Percentiles rank a stretch among this genome's conserved stretches.
These are phyloP conservation scores for Simmondsia chinensis DNA, from an alignment of 148 eudicot species.

Conservation along the genomic window DNA sequence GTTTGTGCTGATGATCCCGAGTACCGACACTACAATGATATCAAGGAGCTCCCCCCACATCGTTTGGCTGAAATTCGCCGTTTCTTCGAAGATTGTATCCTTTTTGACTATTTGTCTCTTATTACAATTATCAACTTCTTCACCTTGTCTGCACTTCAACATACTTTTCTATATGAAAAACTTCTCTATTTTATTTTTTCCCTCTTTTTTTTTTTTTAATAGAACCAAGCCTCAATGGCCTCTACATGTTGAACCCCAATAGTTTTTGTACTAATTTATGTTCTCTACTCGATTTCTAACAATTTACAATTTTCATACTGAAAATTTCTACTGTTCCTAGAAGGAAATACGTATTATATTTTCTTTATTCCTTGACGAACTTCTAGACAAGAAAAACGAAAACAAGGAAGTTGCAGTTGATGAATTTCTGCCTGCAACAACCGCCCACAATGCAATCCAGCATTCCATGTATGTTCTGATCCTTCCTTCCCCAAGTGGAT, in stretches of 20 bases:
- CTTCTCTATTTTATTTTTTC: neutral
- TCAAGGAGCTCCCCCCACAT: constrained; percentile 80
- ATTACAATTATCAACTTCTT: neutral
- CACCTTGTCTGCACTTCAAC: too few species aligned
- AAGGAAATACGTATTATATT: neutral
- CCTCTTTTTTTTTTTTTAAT: neutral
- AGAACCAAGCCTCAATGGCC: too few species aligned
- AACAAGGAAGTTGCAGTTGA: constrained; percentile 58
- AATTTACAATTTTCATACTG: too few species aligned
- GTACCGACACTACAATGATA: constrained; percentile 55
- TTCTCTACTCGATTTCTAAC: too few species aligned
- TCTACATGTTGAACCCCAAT: too few species aligned
- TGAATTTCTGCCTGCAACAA: constrained; percentile 43
- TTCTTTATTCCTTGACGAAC: constrained; percentile 3
- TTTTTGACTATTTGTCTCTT: constrained; percentile 1
- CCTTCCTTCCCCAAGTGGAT: neutral
- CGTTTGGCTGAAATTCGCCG: constrained; percentile 82
- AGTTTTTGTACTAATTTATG: too few species aligned
- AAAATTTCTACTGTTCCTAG: too few species aligned
- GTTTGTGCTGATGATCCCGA: constrained; percentile 90
- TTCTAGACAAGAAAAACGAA: constrained; percentile 52
- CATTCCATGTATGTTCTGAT: constrained; percentile 36
- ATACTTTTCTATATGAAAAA: too few species aligned
- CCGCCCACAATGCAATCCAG: constrained; percentile 38
- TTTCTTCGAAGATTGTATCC: constrained; percentile 88